Percentiles rank a stretch among this genome's conserved stretches.
phyloP scores from a whole-genome alignment of 495 filamentous ascomycete species.

The Neurospora terricola region DNA sequence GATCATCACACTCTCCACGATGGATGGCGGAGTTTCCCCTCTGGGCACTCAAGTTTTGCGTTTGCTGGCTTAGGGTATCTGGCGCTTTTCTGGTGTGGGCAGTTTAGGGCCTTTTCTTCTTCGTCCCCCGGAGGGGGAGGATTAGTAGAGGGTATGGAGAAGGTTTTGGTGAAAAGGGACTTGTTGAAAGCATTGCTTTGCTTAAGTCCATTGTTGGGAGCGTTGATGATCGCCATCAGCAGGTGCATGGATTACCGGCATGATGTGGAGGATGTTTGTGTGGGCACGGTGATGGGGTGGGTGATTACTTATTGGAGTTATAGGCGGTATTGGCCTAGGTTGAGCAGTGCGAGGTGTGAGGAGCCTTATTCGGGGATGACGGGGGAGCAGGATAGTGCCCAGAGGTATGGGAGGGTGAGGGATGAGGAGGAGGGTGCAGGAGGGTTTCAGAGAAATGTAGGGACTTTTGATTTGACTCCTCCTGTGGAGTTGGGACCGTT shows the following conservation, averaged over 20 bases:
- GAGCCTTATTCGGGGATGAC: conserved; percentile 37
- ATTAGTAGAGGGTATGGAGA: conserved; percentile 9
- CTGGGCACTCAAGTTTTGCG: conserved; percentile 42
- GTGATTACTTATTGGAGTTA: conserved; percentile 75
- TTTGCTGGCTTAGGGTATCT: conserved; percentile 82
- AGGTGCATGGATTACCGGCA: conserved; percentile 90
- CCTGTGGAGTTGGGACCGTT: conserved; percentile 7
- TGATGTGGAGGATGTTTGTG: conserved; percentile 84
- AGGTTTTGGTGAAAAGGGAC: conserved; percentile 35
- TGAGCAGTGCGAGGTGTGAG: conserved; percentile 36
- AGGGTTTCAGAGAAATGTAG: conserved; percentile 17
- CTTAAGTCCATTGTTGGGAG: conserved; percentile 62
- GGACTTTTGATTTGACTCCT: conserved; percentile 2
- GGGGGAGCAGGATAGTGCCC: not conserved
- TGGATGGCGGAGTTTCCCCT: conserved; percentile 74
- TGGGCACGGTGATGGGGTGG: conserved; percentile 64
- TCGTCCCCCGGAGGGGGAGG: conserved; percentile 15
- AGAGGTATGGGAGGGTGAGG: conserved; percentile 19
- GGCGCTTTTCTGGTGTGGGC: conserved; percentile 65
- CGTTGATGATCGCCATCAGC: conserved; percentile 81
- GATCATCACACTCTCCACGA: conserved; percentile 74
- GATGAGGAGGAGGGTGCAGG: conserved; percentile 24
- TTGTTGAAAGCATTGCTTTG: conserved; percentile 57
- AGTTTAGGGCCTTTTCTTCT: conserved; percentile 71
- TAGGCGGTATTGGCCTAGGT: conserved; percentile 48